Conservation (phyloP, 805 yeast species). For the Ogataea methylovora region DNA sequence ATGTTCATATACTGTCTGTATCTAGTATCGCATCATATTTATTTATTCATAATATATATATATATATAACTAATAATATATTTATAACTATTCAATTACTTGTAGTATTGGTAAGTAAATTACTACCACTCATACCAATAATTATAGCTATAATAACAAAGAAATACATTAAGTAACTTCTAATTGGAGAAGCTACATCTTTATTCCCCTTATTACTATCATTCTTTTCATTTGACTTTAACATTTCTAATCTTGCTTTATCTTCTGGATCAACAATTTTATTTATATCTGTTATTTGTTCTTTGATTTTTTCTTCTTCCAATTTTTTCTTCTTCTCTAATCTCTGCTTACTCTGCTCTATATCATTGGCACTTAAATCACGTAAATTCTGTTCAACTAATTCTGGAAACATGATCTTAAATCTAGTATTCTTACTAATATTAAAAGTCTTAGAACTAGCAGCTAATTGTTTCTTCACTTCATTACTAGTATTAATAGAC, state of each 20-base stretch:
- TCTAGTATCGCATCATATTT: too few relatives aligned
- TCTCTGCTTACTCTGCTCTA: constrained; percentile 1
- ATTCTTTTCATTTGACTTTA: constrained; percentile 1
- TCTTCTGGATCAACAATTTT: constrained; percentile 61
- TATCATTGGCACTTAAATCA: constrained; percentile 20
- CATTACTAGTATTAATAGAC: constrained; percentile 57
- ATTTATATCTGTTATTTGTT: constrained; percentile 25
- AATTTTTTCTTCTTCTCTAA: constrained; percentile 5
- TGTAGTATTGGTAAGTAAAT: constrained; percentile 5
- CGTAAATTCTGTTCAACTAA: constrained; percentile 35
- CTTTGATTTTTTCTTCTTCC: constrained; percentile 20
- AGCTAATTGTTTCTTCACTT: constrained; percentile 51
- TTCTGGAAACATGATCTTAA: constrained; percentile 64
- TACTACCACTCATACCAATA: constrained; percentile 9
- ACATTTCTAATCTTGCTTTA: constrained; percentile 42
- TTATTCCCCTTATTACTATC: neutral
- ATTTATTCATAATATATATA: too few relatives aligned
- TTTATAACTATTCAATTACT: too few relatives aligned
- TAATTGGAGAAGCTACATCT: constrained; percentile 1
- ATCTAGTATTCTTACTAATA: constrained; percentile 45
- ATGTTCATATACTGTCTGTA: too few relatives aligned
- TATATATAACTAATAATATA: too few relatives aligned
- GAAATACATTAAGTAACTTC: constrained; percentile 7
- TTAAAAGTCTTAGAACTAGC: constrained; percentile 54
- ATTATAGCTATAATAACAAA: constrained; percentile 10